Conservation (phyloP, 257 asterid species). For the Nicotiana otophora region DNA sequence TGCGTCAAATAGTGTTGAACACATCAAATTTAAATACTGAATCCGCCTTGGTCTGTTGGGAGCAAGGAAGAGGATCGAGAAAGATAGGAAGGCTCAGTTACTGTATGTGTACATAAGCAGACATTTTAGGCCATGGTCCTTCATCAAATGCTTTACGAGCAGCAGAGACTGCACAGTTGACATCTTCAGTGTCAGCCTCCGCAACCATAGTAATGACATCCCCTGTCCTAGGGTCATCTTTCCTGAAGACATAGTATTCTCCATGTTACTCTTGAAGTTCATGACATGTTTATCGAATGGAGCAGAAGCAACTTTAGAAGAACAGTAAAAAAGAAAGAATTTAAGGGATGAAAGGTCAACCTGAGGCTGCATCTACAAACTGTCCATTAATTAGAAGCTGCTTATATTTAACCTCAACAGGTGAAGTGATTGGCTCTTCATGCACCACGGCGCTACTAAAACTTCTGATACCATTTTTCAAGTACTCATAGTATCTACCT, state of each 20-base stretch:
- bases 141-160: slow-evolving; percentile 76
- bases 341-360: slow-evolving; percentile 19
- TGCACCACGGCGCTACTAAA: slow-evolving; percentile 40
- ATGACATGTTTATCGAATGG: neutral
- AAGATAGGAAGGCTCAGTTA: neutral
- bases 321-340: too few relatives aligned
- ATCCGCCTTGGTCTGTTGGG: neutral
- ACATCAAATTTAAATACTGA: neutral
- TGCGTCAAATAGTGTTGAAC: neutral
- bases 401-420: slow-evolving; percentile 46
- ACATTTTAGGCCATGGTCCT: slow-evolving; percentile 82
- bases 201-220: slow-evolving; percentile 64
- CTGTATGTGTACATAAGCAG: slow-evolving; percentile 41
- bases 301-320: neutral
- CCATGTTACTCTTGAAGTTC: neutral
- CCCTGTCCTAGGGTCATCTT: slow-evolving; percentile 69
- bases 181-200: slow-evolving; percentile 59
- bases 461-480: slow-evolving; percentile 11
- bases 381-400: slow-evolving; percentile 66
- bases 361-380: slow-evolving; percentile 73
- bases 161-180: slow-evolving; percentile 67
- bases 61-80: neutral
- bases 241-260: slow-evolving; percentile 26
- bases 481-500: neutral
- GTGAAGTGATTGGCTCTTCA: slow-evolving; percentile 49